These are phyloP conservation scores for Aspergillus japonicus DNA, from an alignment of 2,329 filamentous ascomycete genomes.

Conservation along the genomic window DNA sequence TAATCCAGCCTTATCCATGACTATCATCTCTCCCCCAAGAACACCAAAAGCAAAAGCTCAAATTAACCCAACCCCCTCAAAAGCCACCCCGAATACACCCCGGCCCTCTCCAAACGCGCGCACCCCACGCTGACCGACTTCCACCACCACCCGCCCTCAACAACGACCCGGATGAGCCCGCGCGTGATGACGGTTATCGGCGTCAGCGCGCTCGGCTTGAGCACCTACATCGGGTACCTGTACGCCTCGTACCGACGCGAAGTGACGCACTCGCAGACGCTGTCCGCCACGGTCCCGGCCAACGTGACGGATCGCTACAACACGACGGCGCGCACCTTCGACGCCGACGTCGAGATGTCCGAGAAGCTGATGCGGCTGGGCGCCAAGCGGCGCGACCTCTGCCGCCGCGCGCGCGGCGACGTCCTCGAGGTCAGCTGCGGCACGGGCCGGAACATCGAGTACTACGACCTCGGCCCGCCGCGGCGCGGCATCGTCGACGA, in stretches of 20 bases:
- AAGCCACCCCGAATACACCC: not conserved
- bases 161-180: slow-evolving; percentile 27
- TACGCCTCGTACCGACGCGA: slow-evolving; percentile 45
- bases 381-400: slow-evolving; percentile 42
- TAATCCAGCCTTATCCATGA: too few relatives aligned
- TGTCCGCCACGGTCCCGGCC: slow-evolving; percentile 30
- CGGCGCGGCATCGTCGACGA: slow-evolving; percentile 31
- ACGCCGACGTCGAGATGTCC: slow-evolving; percentile 46
- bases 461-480: slow-evolving; percentile 43
- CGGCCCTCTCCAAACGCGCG: slow-evolving; percentile 23
- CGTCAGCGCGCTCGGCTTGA: slow-evolving; percentile 41
- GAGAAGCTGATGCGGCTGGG: slow-evolving; percentile 46
- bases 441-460: slow-evolving; percentile 50
- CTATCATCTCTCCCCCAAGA: too few relatives aligned
- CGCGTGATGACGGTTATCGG: slow-evolving; percentile 39
- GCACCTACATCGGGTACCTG: slow-evolving; percentile 45
- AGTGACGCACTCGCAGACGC: slow-evolving; percentile 30
- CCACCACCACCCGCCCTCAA: slow-evolving; percentile 17
- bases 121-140: slow-evolving; percentile 26
- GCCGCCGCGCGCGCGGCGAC: slow-evolving; percentile 45
- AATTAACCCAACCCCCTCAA: too few relatives aligned
- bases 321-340: slow-evolving; percentile 43
- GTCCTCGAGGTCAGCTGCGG: slow-evolving; percentile 52
- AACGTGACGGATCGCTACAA: slow-evolving; percentile 51
- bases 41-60: too few relatives aligned